Conservation (phyloP, 176 grass and related monocot genomes). For the Juncus effusus region DNA sequence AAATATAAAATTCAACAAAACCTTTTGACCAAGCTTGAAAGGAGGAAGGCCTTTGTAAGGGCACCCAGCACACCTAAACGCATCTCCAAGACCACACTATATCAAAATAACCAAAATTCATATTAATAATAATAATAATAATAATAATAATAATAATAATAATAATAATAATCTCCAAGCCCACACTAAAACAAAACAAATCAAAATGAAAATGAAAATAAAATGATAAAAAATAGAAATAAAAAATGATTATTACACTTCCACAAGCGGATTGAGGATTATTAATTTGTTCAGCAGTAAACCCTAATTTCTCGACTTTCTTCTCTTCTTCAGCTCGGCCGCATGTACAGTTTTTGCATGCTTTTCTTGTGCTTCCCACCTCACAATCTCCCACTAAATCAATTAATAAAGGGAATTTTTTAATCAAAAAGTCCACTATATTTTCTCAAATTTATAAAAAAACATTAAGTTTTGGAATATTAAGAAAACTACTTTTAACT, state of each 20-base stretch:
- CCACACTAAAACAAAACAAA: constrained; percentile 29
- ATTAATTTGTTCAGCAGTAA: constrained; percentile 38
- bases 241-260: constrained; percentile 14
- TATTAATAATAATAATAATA: no score
- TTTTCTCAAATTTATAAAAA: no score
- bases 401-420: not conserved
- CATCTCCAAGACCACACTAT: constrained; percentile 54
- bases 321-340: constrained; percentile 33
- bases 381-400: constrained; percentile 42
- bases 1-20: constrained; percentile 10
- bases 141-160: no score
- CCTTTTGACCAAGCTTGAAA: constrained; percentile 55
- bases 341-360: constrained; percentile 53
- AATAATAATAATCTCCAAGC: constrained; percentile 33
- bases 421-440: no score
- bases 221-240: no score
- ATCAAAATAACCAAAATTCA: not conserved
- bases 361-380: constrained; percentile 37
- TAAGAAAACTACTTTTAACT: no score
- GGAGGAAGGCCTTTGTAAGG: constrained; percentile 49
- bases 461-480: no score
- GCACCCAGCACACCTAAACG: constrained; percentile 46
- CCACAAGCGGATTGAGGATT: constrained; percentile 49
- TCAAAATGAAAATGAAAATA: no score
- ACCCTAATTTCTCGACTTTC: constrained; percentile 29